Percentiles rank a stretch among this genome's conserved stretches.
Conservation (phyloP, 1,284 basidiomycete species). For the Mycosarcoma mackinlayi region DNA sequence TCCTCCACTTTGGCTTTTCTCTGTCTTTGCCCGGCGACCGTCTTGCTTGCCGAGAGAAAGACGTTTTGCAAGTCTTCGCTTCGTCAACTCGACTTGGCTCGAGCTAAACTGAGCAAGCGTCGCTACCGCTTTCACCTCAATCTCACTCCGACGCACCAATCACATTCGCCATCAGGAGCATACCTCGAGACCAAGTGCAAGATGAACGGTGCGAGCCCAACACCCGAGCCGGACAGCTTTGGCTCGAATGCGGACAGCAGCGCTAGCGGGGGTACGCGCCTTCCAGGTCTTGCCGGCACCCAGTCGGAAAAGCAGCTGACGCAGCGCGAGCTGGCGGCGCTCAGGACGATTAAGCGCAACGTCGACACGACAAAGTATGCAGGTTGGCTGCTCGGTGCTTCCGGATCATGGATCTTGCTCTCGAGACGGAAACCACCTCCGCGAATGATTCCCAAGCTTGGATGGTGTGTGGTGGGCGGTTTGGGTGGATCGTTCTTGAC, state of each 20-base stretch:
- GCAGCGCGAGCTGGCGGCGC: slow-evolving; percentile 39
- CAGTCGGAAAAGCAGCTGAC: slow-evolving; percentile 47
- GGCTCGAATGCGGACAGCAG: not conserved
- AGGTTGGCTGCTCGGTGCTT: slow-evolving; percentile 47
- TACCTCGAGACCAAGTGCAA: too few relatives aligned
- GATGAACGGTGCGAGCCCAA: too few relatives aligned
- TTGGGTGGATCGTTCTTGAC: slow-evolving; percentile 35
- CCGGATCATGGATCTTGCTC: slow-evolving; percentile 23
- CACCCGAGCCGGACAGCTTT: slow-evolving; percentile 5
- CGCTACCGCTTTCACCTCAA: too few relatives aligned
- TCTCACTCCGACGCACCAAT: too few relatives aligned
- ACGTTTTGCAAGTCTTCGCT: too few relatives aligned
- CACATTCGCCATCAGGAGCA: too few relatives aligned
- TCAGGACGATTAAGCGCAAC: slow-evolving; percentile 43
- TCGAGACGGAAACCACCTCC: slow-evolving; percentile 35
- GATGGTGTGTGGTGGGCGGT: slow-evolving; percentile 35
- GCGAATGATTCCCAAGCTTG: slow-evolving; percentile 16
- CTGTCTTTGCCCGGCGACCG: not conserved
- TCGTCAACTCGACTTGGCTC: too few relatives aligned
- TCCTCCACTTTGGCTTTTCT: slow-evolving; percentile 2
- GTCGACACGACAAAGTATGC: slow-evolving; percentile 44
- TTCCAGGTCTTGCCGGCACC: slow-evolving; percentile 36
- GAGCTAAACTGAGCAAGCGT: too few relatives aligned
- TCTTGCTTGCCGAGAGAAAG: not conserved
- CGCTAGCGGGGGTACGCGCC: slow-evolving; percentile 10